Conservation (phyloP, 352 stramenopile genomes). For the Pilasporangium apinafurcum region DNA sequence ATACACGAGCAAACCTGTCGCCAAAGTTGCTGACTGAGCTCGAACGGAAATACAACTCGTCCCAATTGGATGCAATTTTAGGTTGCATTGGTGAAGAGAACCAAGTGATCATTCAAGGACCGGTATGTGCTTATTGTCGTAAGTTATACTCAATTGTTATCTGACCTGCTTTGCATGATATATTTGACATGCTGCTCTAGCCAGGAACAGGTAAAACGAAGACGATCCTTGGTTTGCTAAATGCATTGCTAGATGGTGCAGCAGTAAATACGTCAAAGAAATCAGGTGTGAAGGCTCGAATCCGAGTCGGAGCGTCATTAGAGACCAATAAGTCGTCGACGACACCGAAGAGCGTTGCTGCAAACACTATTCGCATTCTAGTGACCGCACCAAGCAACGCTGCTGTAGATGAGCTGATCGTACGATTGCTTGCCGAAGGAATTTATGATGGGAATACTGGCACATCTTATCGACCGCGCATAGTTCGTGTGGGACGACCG, state of each 20-base stretch:
- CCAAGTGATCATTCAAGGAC: conserved; percentile 77
- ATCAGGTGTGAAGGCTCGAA: conserved; percentile 45
- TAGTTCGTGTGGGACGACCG: conserved; percentile 63
- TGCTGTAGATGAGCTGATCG: conserved; percentile 71
- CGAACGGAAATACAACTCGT: conserved; percentile 60
- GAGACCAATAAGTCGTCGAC: conserved; percentile 15
- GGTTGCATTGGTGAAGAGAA: conserved; percentile 52
- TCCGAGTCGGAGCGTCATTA: conserved; percentile 66
- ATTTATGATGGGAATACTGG: conserved; percentile 45
- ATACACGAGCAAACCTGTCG: conserved; percentile 20
- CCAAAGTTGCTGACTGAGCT: conserved; percentile 38
- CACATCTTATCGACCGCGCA: conserved; percentile 47
- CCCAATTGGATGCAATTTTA: conserved; percentile 67
- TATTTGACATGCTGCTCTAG: conserved; percentile 24
- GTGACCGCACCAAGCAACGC: conserved; percentile 78
- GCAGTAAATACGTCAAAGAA: conserved; percentile 40
- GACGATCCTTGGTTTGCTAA: conserved; percentile 71
- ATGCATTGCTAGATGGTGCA: conserved; percentile 63
- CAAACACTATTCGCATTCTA: conserved; percentile 61
- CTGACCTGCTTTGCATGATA: too few species aligned
- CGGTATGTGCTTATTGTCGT: conserved; percentile 31
- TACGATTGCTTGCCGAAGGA: conserved; percentile 57
- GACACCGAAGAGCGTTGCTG: conserved; percentile 38
- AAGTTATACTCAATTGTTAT: too few species aligned
- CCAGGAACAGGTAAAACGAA: conserved; percentile 82